Evolutionary conservation across 352 stramenopile genomes (phyloP), one percentile per base, ranked within the genome.

Genomic region (Pythium coloratum): DNA sequence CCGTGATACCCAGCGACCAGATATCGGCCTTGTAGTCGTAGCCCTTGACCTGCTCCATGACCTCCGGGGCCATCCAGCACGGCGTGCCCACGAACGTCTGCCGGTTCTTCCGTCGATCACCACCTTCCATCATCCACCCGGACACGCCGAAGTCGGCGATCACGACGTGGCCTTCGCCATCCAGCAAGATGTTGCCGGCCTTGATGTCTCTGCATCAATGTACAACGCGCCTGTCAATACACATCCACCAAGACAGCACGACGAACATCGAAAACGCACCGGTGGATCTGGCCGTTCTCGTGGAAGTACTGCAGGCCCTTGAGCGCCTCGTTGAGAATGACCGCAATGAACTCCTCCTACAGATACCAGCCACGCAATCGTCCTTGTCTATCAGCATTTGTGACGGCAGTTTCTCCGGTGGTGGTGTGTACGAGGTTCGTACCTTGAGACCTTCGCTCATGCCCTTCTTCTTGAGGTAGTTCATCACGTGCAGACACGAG

Each of bases 121-220:
- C 96, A 38, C 91, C 91, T 62, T 98, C 94, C 76, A 99, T 97
- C 69, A 99, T 94, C 97, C 97, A 99, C 6, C 96, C 97, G 0
- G 96, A 98, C 12, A 99, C 98, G 28, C 98, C 98, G 82, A 99
- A 99, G 73, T 99, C 98, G 12, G 97, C 97, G 64, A 99, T 98
- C 55, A 98, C 84, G 5, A 99, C 96, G 68, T 98, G 82, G 30
- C 96, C 97, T 56, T 97, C 82, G 61, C 88, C 91, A 72, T 98
- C 91, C 49, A 99, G 66, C 24, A 98, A 73, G 58, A 99, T 98
- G 78, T 99, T 99, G n/a, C 97, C 96, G 2, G 96, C 98, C 83
- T 99, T 99, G 69, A 99, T 98, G 82, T 98, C 92, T 87, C 96
- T 82, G 33, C 20, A 34, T 32, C 16, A 46, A 30, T 30, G 34